These are phyloP conservation scores for Trichoderma afroharzianum DNA, from an alignment of 2,329 filamentous ascomycete genomes.

Conservation along the genomic window DNA sequence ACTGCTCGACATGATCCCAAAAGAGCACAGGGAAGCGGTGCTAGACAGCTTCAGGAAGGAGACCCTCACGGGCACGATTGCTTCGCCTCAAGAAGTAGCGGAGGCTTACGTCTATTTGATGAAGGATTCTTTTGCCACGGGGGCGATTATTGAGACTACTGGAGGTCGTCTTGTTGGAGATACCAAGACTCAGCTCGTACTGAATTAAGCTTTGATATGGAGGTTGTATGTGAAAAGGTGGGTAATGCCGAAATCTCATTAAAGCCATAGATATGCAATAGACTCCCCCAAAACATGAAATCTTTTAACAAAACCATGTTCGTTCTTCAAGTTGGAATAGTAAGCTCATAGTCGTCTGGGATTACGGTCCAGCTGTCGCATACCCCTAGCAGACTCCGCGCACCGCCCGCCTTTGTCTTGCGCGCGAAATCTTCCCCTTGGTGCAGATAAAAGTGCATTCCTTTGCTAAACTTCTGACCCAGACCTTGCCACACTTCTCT, in stretches of 20 bases:
- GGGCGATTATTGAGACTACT: slow-evolving; percentile 27
- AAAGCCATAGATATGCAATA: background rate
- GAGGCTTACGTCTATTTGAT: slow-evolving; percentile 44
- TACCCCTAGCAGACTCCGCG: slow-evolving; percentile 19
- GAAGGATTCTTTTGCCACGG: slow-evolving; percentile 39
- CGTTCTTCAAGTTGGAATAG: background rate
- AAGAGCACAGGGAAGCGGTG: slow-evolving; percentile 17
- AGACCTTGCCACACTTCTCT: slow-evolving; percentile 19
- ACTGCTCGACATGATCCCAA: slow-evolving; percentile 26
- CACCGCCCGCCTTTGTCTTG: slow-evolving; percentile 20
- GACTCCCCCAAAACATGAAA: background rate
- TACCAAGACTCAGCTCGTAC: slow-evolving; percentile 13
- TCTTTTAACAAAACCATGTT: background rate
- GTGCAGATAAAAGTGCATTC: slow-evolving; percentile 22
- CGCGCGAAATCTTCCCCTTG: slow-evolving; percentile 17
- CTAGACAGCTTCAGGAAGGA: slow-evolving; percentile 20
- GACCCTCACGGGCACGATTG: slow-evolving; percentile 25
- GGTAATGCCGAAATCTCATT: background rate
- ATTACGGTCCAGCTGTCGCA: slow-evolving; percentile 23
- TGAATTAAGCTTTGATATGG: background rate
- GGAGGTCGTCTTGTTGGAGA: slow-evolving; percentile 26
- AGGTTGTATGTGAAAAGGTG: background rate
- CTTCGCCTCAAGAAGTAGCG: slow-evolving; percentile 38
- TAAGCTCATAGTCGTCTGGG: slow-evolving; percentile 6
- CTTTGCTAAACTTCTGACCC: slow-evolving; percentile 24